Evolutionary conservation across 192 early-diverging fungal genomes (phyloP).

Genomic region (Coemansia sp.): DNA sequence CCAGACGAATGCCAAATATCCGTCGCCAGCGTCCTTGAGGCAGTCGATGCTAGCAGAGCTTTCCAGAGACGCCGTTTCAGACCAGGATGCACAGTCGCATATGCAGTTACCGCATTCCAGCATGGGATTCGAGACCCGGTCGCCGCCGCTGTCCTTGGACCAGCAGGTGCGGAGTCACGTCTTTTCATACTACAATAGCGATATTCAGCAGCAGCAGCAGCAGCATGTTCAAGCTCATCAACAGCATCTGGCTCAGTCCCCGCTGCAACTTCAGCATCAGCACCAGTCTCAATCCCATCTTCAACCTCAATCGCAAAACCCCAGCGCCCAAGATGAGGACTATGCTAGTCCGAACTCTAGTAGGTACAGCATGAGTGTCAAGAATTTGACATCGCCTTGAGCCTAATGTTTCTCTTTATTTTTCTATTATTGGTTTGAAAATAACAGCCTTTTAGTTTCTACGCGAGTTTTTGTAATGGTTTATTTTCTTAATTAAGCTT

Average conservation of each 20-base stretch:
- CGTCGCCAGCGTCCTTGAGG: background rate
- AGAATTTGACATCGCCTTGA: conserved; percentile 43
- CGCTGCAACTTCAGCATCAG: background rate
- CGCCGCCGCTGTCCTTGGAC: conserved; percentile 7
- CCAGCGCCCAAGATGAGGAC: conserved; percentile 6
- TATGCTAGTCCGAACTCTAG: conserved; percentile 21
- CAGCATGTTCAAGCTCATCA: conserved; percentile 2
- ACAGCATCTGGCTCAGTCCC: conserved; percentile 6
- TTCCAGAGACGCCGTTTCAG: background rate
- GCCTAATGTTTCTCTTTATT: background rate
- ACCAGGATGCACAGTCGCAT: conserved; percentile 1
- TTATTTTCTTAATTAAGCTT: no score
- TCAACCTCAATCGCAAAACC: background rate
- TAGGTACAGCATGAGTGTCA: conserved; percentile 49
- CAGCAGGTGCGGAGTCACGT: conserved; percentile 19
- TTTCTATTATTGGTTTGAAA: background rate
- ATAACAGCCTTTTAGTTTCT: background rate
- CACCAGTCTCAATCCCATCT: background rate
- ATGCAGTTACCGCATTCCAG: background rate
- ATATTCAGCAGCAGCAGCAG: background rate
- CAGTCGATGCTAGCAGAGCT: background rate
- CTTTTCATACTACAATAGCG: conserved; percentile 5
- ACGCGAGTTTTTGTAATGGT: no score
- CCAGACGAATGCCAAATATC: background rate
- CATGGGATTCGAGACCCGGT: background rate